Percentiles rank a stretch among this genome's conserved stretches.
phyloP scores from a whole-genome alignment of 257 asterid species.

The Solanum etuberosum region DNA sequence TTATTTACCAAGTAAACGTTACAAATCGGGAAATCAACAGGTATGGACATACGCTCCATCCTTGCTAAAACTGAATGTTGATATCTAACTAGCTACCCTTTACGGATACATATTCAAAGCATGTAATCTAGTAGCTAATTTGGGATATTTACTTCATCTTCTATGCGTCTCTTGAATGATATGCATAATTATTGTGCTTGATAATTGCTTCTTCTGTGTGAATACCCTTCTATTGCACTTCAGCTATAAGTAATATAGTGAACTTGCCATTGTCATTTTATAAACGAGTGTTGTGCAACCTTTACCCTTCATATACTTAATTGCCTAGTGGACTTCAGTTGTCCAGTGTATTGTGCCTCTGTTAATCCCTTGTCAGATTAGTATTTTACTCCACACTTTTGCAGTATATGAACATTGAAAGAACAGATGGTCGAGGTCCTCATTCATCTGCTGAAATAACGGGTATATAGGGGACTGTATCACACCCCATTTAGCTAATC shows the following conservation, averaged over 20 bases:
- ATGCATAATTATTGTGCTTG: background rate
- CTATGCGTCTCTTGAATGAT: background rate
- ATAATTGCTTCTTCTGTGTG: background rate
- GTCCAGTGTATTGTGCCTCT: too few species aligned
- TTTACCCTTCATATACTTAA: background rate
- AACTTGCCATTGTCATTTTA: background rate
- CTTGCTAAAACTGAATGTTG: background rate
- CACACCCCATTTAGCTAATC: background rate
- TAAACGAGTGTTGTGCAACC: background rate
- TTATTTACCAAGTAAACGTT: background rate
- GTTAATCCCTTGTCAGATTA: too few species aligned
- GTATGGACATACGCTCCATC: background rate
- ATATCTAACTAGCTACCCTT: background rate
- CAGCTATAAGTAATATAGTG: background rate
- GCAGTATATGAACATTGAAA: background rate
- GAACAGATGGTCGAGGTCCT: background rate
- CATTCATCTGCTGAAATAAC: background rate
- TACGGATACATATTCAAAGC: background rate
- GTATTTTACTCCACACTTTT: too few species aligned
- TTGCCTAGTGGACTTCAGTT: background rate
- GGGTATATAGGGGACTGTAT: background rate
- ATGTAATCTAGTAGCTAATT: background rate
- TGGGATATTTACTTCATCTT: background rate
- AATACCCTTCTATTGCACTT: background rate
- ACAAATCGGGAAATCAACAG: too few species aligned